Conservation (phyloP, 2,329 filamentous ascomycete species). For the Fusarium vanettenii region DNA sequence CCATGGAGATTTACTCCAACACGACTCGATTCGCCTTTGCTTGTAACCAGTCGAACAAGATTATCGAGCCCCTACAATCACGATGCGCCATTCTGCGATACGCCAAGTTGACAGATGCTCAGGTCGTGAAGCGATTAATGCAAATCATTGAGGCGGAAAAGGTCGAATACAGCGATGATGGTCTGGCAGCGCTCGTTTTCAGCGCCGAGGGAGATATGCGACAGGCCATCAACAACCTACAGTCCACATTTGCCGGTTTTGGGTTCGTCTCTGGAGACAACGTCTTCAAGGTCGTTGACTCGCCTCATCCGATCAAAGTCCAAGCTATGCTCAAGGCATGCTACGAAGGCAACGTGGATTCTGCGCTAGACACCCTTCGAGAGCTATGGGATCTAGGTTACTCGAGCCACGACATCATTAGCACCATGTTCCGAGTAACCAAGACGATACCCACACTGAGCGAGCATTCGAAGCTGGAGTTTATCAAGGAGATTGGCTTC, state of each 20-base stretch:
- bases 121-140: conserved; percentile 89
- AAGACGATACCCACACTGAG: conserved; percentile 93
- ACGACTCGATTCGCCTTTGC: conserved; percentile 98
- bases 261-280: conserved; percentile 98
- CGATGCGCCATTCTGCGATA: conserved; percentile 96
- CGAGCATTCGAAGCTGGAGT: conserved; percentile 95
- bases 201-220: conserved; percentile 98
- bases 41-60: conserved; percentile 99
- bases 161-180: conserved; percentile 91
- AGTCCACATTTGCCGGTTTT: conserved; percentile 92
- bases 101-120: conserved; percentile 88
- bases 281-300: conserved; percentile 97
- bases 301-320: conserved; percentile 96
- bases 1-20: conserved; percentile 98
- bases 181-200: conserved; percentile 95
- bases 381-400: conserved; percentile 97
- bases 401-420: conserved; percentile 98
- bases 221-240: conserved; percentile 98
- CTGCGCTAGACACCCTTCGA: conserved; percentile 84
- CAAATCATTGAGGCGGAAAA: conserved; percentile 95
- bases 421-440: conserved; percentile 98
- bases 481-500: conserved; percentile 98
- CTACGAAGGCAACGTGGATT: conserved; percentile 90
- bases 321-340: conserved; percentile 99
- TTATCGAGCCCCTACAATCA: conserved; percentile 98